These are phyloP conservation scores for Penicillium sp. DNA, from an alignment of 2,329 filamentous ascomycete species.

Conservation along the genomic window DNA sequence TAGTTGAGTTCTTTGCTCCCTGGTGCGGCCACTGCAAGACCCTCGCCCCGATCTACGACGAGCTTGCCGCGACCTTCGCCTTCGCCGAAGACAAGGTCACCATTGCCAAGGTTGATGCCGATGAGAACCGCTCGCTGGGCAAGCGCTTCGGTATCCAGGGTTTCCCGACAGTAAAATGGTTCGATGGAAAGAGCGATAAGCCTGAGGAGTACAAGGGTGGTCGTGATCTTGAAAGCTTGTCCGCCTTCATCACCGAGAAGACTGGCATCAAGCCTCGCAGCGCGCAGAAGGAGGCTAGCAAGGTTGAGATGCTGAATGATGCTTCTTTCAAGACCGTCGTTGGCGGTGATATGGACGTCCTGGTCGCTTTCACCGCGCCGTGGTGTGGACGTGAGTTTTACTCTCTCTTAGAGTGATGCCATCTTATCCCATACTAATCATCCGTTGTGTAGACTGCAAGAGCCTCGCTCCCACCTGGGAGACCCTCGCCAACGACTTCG, in stretches of 20 bases:
- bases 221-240: constrained; percentile 82
- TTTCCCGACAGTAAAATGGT: constrained; percentile 96
- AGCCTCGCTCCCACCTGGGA: constrained; percentile 88
- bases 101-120: constrained; percentile 95
- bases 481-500: constrained; percentile 76
- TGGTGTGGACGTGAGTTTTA: constrained; percentile 90
- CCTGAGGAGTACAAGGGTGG: constrained; percentile 84
- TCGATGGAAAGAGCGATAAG: constrained; percentile 87
- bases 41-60: constrained; percentile 90
- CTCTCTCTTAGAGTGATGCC: neutral
- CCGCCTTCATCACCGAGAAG: constrained; percentile 79
- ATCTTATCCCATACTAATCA: constrained; percentile 9
- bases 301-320: constrained; percentile 78
- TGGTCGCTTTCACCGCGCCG: constrained; percentile 95
- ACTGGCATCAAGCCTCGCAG: constrained; percentile 76
- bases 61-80: constrained; percentile 74
- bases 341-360: constrained; percentile 81
- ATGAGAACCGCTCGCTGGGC: constrained; percentile 79
- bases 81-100: constrained; percentile 72
- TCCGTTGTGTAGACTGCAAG: constrained; percentile 77
- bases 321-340: constrained; percentile 72
- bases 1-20: constrained; percentile 97
- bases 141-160: constrained; percentile 86
- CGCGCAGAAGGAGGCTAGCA: constrained; percentile 61
- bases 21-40: constrained; percentile 99